Evolutionary conservation across 805 yeast species (phyloP), one percentile per base, ranked within the genome.

Genomic region (Priceomyces castillae): DNA sequence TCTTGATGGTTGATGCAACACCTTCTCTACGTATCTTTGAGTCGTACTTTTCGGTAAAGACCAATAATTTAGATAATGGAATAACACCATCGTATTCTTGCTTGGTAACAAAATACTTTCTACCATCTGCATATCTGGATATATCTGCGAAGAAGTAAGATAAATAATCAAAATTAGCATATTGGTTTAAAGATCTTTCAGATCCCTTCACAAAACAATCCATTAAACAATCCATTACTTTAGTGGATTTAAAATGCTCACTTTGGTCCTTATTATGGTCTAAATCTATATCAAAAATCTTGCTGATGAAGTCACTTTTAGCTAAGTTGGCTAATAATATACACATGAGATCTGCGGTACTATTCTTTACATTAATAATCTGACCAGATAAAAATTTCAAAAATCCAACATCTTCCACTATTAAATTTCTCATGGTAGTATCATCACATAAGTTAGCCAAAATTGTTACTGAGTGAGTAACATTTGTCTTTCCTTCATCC

Each of bases 1-100:
- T 92, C 62, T 94, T 92, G 53, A 94, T 86, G 1, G 97, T 86
- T 4, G 95, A 85, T 1, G 95, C 95, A 30, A 88, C 90, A 57
- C 96, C 97, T 59, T 86, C 90, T 65, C 98, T 78, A 67, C 98
- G 81, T 19, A 80, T 79, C 54, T 80, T 80, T 11, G 87, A 74
- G 57, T 85, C 90, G 51, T 82, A 85, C 56, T 82, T 80, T 58
- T 87, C 90, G 3, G 97, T 85, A 65, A 89, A 90, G 0, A 82
- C 94, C 46, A 87, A 70, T 20, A 90, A 64, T 59, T 88, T 88
- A n/a, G 90, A 80, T 17, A 89, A 64, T 28, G 96, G 96, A 14
- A 86, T 82, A 15, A 86, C 84, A 15, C 65, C 70, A 58, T 89
- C 96, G 57, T 88, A 88, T 3, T 59, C 73, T 65, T 86, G 95